Evolutionary conservation across 768 basidiomycete genomes (phyloP).

Genomic region (Coprinopsis strossmayeri): DNA sequence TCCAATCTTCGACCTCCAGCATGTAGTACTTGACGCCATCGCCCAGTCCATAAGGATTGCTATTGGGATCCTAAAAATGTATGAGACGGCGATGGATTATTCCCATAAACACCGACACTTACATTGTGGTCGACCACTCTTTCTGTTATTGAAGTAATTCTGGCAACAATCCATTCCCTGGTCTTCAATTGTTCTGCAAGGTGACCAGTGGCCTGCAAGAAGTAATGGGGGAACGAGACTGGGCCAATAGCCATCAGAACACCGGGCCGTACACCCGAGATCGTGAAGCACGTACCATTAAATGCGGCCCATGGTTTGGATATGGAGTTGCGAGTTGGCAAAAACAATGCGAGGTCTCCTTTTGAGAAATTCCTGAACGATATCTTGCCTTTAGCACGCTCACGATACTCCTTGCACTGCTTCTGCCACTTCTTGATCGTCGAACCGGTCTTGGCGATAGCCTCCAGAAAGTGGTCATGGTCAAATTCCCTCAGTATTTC

Average conservation of each 20-base stretch:
- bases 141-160: constrained; percentile 85
- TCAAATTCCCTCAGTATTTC: constrained; percentile 71
- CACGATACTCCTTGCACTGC: constrained; percentile 92
- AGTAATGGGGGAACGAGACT: constrained; percentile 98
- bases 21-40: constrained; percentile 91
- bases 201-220: constrained; percentile 81
- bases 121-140: constrained; percentile 79
- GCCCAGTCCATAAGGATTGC: constrained; percentile 84
- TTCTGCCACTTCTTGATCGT: constrained; percentile 96
- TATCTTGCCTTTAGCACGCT: constrained; percentile 94
- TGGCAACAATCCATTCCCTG: constrained; percentile 92
- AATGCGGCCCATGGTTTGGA: constrained; percentile 98
- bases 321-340: constrained; percentile 91
- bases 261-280: constrained; percentile 1
- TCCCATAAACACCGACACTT: constrained; percentile 18
- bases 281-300: constrained; percentile 58
- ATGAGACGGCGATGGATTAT: constrained; percentile 24
- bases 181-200: constrained; percentile 86
- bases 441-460: constrained; percentile 72
- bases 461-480: constrained; percentile 81
- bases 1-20: constrained; percentile 93
- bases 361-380: constrained; percentile 93
- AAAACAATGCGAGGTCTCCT: constrained; percentile 91
- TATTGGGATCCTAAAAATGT: constrained; percentile 58
- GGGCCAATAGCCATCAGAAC: constrained; percentile 20